Percentiles rank a stretch among this genome's conserved stretches.
These are phyloP conservation scores for Dinochytrium kinnereticum DNA, from an alignment of 371 early-diverging fungal species.

Conservation along the genomic window DNA sequence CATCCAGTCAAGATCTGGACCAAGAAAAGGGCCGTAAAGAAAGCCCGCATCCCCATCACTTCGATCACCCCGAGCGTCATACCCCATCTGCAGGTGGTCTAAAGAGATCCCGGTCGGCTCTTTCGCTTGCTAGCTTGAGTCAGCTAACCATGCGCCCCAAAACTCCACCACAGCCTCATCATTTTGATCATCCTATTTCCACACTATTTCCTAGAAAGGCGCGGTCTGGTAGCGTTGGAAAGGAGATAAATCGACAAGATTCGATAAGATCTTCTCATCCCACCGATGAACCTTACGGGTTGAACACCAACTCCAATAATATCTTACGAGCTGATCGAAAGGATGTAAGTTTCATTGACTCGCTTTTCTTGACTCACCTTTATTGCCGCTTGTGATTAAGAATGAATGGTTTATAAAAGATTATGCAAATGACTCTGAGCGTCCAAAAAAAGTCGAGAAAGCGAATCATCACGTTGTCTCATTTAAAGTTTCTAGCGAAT, in stretches of 20 bases:
- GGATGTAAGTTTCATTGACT: not conserved
- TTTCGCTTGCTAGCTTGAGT: constrained; percentile 15
- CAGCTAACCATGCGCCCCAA: constrained; percentile 11
- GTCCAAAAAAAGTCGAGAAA: no score
- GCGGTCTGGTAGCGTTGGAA: not conserved
- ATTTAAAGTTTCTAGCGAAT: not conserved
- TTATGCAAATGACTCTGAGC: no score
- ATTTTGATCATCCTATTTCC: constrained; percentile 21
- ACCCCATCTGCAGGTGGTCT: not conserved
- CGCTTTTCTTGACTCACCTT: no score
- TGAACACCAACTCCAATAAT: no score
- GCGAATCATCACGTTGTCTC: not conserved
- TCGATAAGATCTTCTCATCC: no score
- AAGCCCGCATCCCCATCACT: constrained; percentile 33
- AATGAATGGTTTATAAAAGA: no score
- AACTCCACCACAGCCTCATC: constrained; percentile 31
- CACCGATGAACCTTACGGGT: not conserved
- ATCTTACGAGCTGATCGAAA: no score
- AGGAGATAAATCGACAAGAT: not conserved
- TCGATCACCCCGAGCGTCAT: constrained; percentile 30
- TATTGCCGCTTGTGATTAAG: no score
- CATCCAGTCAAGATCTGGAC: not conserved
- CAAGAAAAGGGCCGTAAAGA: constrained; percentile 10
- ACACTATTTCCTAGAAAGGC: constrained; percentile 1
- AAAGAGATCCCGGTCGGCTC: constrained; percentile 5